These are phyloP conservation scores for Xylaria castorea DNA, from an alignment of 495 filamentous ascomycete species.

Conservation along the genomic window DNA sequence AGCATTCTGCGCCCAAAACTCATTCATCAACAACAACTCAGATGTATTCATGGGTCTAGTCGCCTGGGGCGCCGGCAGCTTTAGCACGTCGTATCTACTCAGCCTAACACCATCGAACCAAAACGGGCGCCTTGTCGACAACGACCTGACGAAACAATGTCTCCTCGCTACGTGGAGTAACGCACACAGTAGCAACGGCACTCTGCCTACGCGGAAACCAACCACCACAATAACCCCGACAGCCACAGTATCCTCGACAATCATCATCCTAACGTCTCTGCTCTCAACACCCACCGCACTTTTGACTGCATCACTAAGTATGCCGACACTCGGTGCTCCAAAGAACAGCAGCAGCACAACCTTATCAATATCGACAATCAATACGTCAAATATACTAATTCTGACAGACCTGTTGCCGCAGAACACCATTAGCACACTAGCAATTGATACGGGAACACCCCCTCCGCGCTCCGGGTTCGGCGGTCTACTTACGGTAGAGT, in stretches of 20 bases:
- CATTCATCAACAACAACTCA: slow-evolving; percentile 54
- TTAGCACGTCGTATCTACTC: slow-evolving; percentile 53
- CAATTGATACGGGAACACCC: slow-evolving; percentile 31
- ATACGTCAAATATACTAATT: slow-evolving; percentile 28
- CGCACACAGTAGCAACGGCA: slow-evolving; percentile 14
- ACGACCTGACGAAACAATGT: slow-evolving; percentile 49
- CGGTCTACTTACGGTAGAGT: slow-evolving; percentile 25
- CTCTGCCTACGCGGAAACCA: slow-evolving; percentile 4
- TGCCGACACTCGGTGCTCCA: slow-evolving; percentile 3
- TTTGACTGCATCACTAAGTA: slow-evolving; percentile 11
- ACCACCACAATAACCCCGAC: not conserved
- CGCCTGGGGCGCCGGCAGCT: slow-evolving; percentile 57
- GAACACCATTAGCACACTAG: slow-evolving; percentile 30
- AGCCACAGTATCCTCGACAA: slow-evolving; percentile 13
- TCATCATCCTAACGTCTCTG: not conserved
- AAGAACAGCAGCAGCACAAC: not conserved
- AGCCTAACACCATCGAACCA: slow-evolving; percentile 52
- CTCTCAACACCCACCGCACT: not conserved
- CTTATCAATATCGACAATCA: slow-evolving; percentile 20
- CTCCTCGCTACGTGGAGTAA: slow-evolving; percentile 43
- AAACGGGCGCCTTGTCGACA: slow-evolving; percentile 48
- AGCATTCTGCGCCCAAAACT: slow-evolving; percentile 55
- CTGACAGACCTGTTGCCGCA: slow-evolving; percentile 27
- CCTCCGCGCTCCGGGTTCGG: slow-evolving; percentile 24
- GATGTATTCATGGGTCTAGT: slow-evolving; percentile 61